phyloP scores from a whole-genome alignment of 177 flowering plant genomes.

The Vitis hybrid region DNA sequence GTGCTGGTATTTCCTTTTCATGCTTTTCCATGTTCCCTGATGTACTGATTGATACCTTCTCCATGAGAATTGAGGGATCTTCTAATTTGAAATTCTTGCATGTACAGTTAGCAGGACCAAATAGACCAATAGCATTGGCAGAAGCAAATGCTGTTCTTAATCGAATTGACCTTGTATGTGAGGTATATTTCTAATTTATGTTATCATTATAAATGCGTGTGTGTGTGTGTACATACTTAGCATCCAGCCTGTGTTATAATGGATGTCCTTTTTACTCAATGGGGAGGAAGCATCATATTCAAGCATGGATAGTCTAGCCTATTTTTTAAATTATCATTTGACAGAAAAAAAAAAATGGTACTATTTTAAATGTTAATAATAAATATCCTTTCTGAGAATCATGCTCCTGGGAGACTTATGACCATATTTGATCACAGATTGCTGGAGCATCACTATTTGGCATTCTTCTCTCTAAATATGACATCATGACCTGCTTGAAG shows the following conservation, averaged over 20 bases:
- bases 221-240: too few species aligned
- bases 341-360: neutral
- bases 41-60: neutral
- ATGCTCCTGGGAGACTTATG: neutral
- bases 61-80: slow-evolving; percentile 2
- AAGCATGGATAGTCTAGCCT: too few species aligned
- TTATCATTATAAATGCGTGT: neutral
- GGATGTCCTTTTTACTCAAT: neutral
- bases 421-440: slow-evolving; percentile 50
- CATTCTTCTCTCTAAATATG: slow-evolving; percentile 84
- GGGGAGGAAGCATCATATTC: too few species aligned
- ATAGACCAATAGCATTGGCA: slow-evolving; percentile 91
- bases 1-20: slow-evolving; percentile 61
- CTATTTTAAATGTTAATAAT: neutral
- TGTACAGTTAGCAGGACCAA: slow-evolving; percentile 83
- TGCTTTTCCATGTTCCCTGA: slow-evolving; percentile 3
- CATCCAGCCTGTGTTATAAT: neutral
- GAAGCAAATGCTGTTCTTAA: slow-evolving; percentile 90
- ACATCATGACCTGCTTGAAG: slow-evolving; percentile 86
- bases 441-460: slow-evolving; percentile 94
- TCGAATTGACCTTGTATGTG: slow-evolving; percentile 90
- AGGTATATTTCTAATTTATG: slow-evolving; percentile 44
- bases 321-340: neutral
- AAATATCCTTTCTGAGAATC: slow-evolving; percentile 1
- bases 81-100: slow-evolving; percentile 3